These are phyloP conservation scores for Laguncularia racemosa DNA, from an alignment of 345 rosid species.

Conservation along the genomic window DNA sequence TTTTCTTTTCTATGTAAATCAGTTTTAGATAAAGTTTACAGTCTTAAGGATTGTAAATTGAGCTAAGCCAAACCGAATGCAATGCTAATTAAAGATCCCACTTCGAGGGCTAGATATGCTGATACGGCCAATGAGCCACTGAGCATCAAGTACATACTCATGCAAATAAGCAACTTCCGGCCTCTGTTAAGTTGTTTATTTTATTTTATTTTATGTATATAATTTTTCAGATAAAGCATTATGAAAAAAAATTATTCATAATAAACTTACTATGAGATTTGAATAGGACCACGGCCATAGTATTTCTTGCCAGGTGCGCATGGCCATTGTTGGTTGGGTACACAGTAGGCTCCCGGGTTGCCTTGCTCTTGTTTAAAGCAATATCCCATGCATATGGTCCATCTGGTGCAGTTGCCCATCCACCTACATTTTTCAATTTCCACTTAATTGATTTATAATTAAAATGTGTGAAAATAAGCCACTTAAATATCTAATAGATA, in stretches of 20 bases:
- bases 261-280: conserved; percentile 13
- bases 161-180: too few relatives aligned
- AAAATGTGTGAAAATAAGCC: too few relatives aligned
- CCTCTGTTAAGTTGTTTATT: too few relatives aligned
- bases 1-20: too few relatives aligned
- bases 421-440: conserved; percentile 4
- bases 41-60: background rate
- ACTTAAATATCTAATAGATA: too few relatives aligned
- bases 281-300: conserved; percentile 16
- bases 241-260: background rate
- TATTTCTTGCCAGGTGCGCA: conserved; percentile 13
- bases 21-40: too few relatives aligned
- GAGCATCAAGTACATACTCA: too few relatives aligned
- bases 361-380: conserved; percentile 16
- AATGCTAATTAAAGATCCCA: too few relatives aligned
- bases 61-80: too few relatives aligned
- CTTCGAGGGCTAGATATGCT: too few relatives aligned
- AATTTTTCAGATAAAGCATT: background rate
- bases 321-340: conserved; percentile 14
- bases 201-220: background rate
- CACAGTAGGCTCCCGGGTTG: conserved; percentile 12
- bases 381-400: conserved; percentile 18
- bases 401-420: conserved; percentile 18
- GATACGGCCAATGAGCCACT: too few relatives aligned
- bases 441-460: too few relatives aligned